Base-by-base conservation (phyloP, 2,329 filamentous ascomycete species). In the Hymenoscyphus fructigenus region DNA sequence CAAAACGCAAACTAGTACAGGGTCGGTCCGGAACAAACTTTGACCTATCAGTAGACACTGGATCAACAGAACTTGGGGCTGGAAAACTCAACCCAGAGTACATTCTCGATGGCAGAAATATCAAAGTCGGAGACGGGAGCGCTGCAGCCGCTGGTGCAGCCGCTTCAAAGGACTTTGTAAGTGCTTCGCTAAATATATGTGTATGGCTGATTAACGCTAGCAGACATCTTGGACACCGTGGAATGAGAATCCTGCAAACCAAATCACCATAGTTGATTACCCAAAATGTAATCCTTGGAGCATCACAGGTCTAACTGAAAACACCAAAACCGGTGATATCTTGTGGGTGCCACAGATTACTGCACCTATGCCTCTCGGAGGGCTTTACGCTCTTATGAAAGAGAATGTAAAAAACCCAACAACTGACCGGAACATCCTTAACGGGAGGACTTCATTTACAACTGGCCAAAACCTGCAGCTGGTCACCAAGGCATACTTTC, bases 21-120 rank as follows among this genome's bases (percentile, higher is more conserved):
- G 55, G 56, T 5, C 23, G 53, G 9, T 20, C 23, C 26, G 61
- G 61, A 12, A 29, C 23, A 34, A 62, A 62, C 28, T 62, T 57
- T 14, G 14, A 9, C 10, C 38, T 62, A 9, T 32, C 61, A 34
- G 55, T 36, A 17, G 61, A 62, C 55, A 58, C 55, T 17, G 62
- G 60, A 15, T n/a, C 55, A 58, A 50, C 62, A 53, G 57, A 60
- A 60, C 60, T 62, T 58, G 53, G 53, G 9, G 41, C 59, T 14
- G 70, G 70, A n/a, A 67, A 62, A 64, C 65, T 73, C 9, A 64
- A 61, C 23, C 65, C 71, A 50, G 71, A 73, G 61, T 73, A 73
- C 55, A 67, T 72, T 61, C 55, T 73, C 26, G 63, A 73, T 60
- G 71, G 71, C 44, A 59, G n/a, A 47, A 64, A 61, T 14, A 70